Base-by-base conservation (phyloP, 139 green algal species). In the Chlorella sp. region DNA sequence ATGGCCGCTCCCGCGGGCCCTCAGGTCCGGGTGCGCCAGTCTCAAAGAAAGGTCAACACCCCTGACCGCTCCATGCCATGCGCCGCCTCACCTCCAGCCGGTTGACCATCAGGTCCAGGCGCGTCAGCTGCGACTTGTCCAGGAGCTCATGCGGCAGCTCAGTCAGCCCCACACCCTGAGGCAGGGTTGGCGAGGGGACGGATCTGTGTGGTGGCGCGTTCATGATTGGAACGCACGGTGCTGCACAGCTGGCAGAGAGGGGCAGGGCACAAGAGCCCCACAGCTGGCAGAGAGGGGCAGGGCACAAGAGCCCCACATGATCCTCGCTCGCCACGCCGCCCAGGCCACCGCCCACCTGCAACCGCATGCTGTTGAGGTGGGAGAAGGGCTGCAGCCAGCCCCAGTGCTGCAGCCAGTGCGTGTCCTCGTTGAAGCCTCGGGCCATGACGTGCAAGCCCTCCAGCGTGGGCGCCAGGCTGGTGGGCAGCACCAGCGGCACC, bases 311-410 rank as follows among this genome's bases (percentile, higher is more conserved):
- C n/a, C n/a, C n/a, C n/a, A n/a, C n/a, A n/a, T n/a, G n/a, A n/a
- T n/a, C n/a, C n/a, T n/a, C n/a, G n/a, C n/a, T n/a, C n/a, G n/a
- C n/a, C n/a, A n/a, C n/a, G n/a, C n/a, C n/a, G n/a, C n/a, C n/a
- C 22, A 65, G 56, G 56, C 6, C 68, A 19, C 34, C 69, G 40
- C 13, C 8, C 44, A 81, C 75, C 75, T 81, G 76, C 5, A 82
- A 38, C 36, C 76, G 76, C 58, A 82, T 60, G 38, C 34, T 54
- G 38, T 32, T 13, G 24, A 82, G 76, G n/a, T 48, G 56, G 26
- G 56, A 54, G 38, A 82, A 72, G 38, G 58, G 76, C 36, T 9
- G 38, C 38, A 82, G 76, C 76, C 76, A 82, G 56, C 51, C 76
- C 56, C 58, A 82, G 36, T 38, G 40, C 76, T 70, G 76, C 43